These are phyloP conservation scores for Rhodotorula sphaerocarpa DNA, from an alignment of 768 basidiomycete genomes.

Conservation along the genomic window DNA sequence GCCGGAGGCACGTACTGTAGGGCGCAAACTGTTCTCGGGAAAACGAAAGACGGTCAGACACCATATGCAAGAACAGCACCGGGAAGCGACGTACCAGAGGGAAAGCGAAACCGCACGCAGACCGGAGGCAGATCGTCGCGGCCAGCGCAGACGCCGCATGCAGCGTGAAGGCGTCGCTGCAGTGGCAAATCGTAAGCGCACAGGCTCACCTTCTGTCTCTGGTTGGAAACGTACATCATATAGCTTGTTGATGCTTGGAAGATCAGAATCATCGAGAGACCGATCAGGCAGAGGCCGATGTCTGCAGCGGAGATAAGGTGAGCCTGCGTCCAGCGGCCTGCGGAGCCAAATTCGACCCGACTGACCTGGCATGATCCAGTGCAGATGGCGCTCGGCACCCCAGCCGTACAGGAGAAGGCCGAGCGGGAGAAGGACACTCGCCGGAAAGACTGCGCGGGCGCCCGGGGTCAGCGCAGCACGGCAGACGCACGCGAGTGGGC, in stretches of 20 bases:
- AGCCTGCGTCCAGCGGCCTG: neutral
- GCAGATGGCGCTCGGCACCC: constrained; percentile 53
- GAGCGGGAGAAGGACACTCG: constrained; percentile 51
- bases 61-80: too few species aligned
- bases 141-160: constrained; percentile 52
- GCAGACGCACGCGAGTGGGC: too few species aligned
- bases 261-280: constrained; percentile 42
- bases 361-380: constrained; percentile 55
- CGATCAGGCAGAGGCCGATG: constrained; percentile 27
- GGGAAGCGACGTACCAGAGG: constrained; percentile 42
- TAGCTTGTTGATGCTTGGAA: constrained; percentile 62
- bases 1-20: constrained; percentile 24
- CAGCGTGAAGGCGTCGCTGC: constrained; percentile 40
- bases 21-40: constrained; percentile 46
- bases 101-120: constrained; percentile 63
- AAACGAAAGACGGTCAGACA: too few species aligned
- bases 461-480: neutral
- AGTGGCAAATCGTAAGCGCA: constrained; percentile 12
- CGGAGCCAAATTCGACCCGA: neutral
- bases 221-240: constrained; percentile 46
- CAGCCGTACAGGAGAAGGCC: constrained; percentile 66
- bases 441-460: constrained; percentile 22
- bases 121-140: constrained; percentile 57
- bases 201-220: neutral
- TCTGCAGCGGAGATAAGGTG: neutral